A percentile compares a stretch with the other conserved stretches of the same genome.
These are phyloP conservation scores for Sarocladium oryzae DNA, from an alignment of 2,329 filamentous ascomycete genomes.

Conservation along the genomic window DNA sequence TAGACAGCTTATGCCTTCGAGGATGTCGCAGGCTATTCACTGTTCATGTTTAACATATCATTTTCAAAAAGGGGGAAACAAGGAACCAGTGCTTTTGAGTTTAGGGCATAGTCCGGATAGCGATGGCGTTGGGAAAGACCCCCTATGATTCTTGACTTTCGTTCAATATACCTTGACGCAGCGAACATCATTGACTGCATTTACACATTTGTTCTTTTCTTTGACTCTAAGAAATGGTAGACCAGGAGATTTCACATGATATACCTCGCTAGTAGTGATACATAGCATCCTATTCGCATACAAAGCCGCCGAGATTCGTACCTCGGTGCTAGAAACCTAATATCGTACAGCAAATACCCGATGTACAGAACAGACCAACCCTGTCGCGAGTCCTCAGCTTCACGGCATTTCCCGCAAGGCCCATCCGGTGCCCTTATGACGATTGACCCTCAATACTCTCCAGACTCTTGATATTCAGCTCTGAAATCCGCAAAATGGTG, in stretches of 20 bases:
- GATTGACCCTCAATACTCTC: conserved; percentile 30
- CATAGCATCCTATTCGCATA: not conserved
- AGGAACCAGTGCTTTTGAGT: not conserved
- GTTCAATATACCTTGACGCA: not conserved
- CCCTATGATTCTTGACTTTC: conserved; percentile 3
- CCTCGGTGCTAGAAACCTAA: not conserved
- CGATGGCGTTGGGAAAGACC: conserved; percentile 3
- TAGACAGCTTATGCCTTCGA: not conserved
- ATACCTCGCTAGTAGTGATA: no score
- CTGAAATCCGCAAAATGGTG: conserved; percentile 78
- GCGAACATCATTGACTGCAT: not conserved
- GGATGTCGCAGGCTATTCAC: not conserved
- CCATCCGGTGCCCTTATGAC: no score
- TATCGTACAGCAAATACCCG: conserved; percentile 2
- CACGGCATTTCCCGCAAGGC: no score
- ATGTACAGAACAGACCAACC: not conserved
- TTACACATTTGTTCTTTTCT: not conserved
- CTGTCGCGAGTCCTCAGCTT: no score
- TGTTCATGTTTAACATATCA: not conserved
- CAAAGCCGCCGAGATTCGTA: not conserved
- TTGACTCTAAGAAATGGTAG: no score
- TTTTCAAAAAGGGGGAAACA: not conserved
- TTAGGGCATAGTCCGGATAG: not conserved
- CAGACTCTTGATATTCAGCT: conserved; percentile 58
- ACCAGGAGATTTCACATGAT: no score